phyloP scores from a whole-genome alignment of 139 green algal genomes.

The Chlamydomonas urium region DNA sequence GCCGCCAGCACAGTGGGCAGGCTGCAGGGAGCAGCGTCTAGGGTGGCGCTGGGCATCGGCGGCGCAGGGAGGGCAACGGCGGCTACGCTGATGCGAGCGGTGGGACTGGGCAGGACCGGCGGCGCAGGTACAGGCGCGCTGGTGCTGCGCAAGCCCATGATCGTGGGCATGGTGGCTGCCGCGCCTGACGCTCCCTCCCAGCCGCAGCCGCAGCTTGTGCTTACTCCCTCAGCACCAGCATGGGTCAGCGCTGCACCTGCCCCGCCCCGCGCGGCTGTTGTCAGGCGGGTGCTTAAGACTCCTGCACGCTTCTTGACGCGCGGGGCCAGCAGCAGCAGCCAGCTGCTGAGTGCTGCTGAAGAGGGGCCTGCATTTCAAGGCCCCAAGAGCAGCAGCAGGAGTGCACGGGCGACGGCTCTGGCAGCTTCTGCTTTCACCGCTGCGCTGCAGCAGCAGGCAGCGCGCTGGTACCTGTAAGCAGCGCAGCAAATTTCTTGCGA shows the following conservation, averaged over 20 bases:
- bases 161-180: too few relatives aligned
- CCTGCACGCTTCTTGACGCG: neutral
- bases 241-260: neutral
- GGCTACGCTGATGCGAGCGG: too few relatives aligned
- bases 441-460: neutral
- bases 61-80: neutral
- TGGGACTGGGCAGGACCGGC: too few relatives aligned
- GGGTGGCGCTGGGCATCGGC: neutral
- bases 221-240: too few relatives aligned
- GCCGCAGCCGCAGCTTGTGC: too few relatives aligned
- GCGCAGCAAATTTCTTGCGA: too few relatives aligned
- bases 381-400: neutral
- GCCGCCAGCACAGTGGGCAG: too few relatives aligned
- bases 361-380: too few relatives aligned
- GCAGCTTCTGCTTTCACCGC: neutral
- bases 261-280: too few relatives aligned
- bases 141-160: neutral
- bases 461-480: neutral
- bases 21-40: neutral
- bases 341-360: neutral
- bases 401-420: neutral
- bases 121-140: too few relatives aligned
- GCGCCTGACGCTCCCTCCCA: too few relatives aligned
- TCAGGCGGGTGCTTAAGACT: neutral
- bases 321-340: neutral